Percentiles rank a stretch among this genome's conserved stretches.
These are phyloP conservation scores for Neurospora pannonica DNA, from an alignment of 495 filamentous ascomycete species.

Conservation along the genomic window DNA sequence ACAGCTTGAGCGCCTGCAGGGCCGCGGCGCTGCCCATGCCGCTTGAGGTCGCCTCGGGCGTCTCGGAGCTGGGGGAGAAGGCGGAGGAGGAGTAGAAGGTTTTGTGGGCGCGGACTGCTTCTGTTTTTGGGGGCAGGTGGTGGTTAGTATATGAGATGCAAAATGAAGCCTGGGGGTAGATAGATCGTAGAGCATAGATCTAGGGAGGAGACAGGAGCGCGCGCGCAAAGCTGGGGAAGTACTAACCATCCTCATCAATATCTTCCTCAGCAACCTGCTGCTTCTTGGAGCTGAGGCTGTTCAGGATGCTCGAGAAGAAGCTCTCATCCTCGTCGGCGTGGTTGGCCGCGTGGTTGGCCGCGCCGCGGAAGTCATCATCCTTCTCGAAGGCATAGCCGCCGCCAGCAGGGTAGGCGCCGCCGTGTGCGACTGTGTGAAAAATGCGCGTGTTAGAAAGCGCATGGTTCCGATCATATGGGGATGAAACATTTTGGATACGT, in stretches of 20 bases:
- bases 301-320: constrained; percentile 44
- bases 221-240: background rate
- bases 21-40: constrained; percentile 52
- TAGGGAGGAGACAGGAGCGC: background rate
- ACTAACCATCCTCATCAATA: constrained; percentile 48
- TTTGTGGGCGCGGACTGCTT: constrained; percentile 47
- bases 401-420: constrained; percentile 29
- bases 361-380: constrained; percentile 40
- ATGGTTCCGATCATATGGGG: background rate
- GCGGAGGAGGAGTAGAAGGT: constrained; percentile 33
- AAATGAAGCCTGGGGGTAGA: background rate
- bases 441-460: background rate
- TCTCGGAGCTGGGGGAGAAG: background rate
- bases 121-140: constrained; percentile 6
- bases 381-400: constrained; percentile 26
- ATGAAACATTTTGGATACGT: background rate
- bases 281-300: constrained; percentile 40
- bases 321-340: constrained; percentile 42
- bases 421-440: constrained; percentile 22
- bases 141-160: background rate
- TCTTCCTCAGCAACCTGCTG: constrained; percentile 39
- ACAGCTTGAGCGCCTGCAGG: constrained; percentile 61
- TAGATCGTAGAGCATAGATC: background rate
- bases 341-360: constrained; percentile 40
- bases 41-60: constrained; percentile 24